Evolutionary conservation across 2,329 filamentous ascomycete species (phyloP), one percentile per base, ranked within the genome.

Genomic region (Fusarium veterinarium): DNA sequence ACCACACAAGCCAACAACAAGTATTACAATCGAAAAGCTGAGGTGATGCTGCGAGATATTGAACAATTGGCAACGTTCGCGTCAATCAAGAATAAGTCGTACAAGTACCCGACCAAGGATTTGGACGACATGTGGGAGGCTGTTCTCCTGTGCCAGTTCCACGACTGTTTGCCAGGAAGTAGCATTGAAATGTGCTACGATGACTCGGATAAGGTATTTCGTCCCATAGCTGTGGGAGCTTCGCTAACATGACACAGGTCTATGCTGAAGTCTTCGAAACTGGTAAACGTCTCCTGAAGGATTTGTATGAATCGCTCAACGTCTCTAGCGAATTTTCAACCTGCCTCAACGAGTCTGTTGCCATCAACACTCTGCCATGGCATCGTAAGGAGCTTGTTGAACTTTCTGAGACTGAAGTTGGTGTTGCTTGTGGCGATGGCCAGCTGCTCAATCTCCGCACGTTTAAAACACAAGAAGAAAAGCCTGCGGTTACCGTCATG

Each of bases 1-100:
- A 99, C 96, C 7, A 98, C 95, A 0, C 95, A 98, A 81, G 93
- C 95, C 67, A 97, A 98, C 84, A 99, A 97, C 86, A 99, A 99
- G 85, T 90, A 91, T 76, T 95, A 97, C 85, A 99, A 98, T 80
- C 90, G 96, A 60, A 92, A 91, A 79, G 88, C 94, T 0, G 96
- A 99, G 82, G 90, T 93, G 59, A 82, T 97, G 83, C 87, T 99
- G 59, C 92, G 95, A 51, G 94, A 97, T 72, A 87, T 98, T 61
- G 96, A 99, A 81, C 91, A 93, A 73, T 86, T 98, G 40, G 94
- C 95, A 12, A 97, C 96, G 0, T 84, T 97, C 74, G 95, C 94
- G 9, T 96, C 93, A 5, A 84, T 98, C 70, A 90, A 90, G 76
- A 85, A 91, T 69, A 85, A 86, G 35, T 86, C 86, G 4, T 98